phyloP scores from a whole-genome alignment of 2,329 filamentous ascomycete genomes.

The Penicillium thymicola region DNA sequence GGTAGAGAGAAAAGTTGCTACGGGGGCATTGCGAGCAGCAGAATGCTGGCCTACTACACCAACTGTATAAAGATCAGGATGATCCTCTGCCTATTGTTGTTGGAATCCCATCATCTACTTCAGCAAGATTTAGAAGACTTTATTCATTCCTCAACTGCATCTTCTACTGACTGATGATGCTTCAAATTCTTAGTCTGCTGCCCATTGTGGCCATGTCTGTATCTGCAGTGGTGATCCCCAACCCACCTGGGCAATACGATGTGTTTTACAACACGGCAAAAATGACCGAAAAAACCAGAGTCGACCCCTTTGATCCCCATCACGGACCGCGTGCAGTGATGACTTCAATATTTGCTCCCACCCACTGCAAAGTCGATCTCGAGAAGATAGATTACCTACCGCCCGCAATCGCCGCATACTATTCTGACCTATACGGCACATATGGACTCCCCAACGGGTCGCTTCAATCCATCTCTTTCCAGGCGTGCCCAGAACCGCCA shows the following conservation, averaged over 20 bases:
- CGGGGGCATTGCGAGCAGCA: background rate
- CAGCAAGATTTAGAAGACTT: background rate
- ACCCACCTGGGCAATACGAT: constrained; percentile 5
- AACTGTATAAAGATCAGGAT: background rate
- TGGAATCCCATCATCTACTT: background rate
- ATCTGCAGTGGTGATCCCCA: background rate
- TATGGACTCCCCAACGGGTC: constrained; percentile 26
- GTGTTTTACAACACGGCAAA: constrained; percentile 4
- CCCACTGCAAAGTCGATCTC: constrained; percentile 9
- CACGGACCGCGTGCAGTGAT: constrained; percentile 22
- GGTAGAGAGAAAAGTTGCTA: background rate
- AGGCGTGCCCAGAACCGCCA: constrained; percentile 13
- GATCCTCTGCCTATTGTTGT: background rate
- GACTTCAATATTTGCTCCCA: constrained; percentile 29
- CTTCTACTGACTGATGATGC: background rate
- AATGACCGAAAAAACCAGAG: constrained; percentile 21
- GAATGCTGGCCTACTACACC: background rate
- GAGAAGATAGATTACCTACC: constrained; percentile 26
- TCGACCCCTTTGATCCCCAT: constrained; percentile 27
- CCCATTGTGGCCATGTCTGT: background rate
- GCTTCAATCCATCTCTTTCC: constrained; percentile 25
- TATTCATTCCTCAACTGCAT: background rate
- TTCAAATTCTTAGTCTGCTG: background rate
- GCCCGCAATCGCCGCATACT: constrained; percentile 26
- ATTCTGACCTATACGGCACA: constrained; percentile 15